Evolutionary conservation across 202 grass and related monocot genomes (phyloP).

Genomic region (Digitaria exilis): DNA sequence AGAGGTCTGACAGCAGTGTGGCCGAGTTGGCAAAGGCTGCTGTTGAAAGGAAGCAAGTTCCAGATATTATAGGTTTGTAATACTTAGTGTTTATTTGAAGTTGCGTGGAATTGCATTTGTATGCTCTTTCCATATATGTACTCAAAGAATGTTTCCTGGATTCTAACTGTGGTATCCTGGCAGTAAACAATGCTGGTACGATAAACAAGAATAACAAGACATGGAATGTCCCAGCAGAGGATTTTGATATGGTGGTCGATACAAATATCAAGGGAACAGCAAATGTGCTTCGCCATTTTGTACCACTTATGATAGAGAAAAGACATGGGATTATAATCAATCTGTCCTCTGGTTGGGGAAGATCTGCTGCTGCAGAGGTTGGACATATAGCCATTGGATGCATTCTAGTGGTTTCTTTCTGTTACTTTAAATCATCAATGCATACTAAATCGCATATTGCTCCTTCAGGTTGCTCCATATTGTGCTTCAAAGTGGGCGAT

Average conservation of each 20-base stretch:
- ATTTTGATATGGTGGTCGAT: constrained; percentile 89
- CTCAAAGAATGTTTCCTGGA: not conserved
- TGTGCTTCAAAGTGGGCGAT: constrained; percentile 98
- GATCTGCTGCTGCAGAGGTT: constrained; percentile 93
- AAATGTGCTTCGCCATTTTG: constrained; percentile 88
- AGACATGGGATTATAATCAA: constrained; percentile 93
- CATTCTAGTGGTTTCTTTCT: constrained; percentile 3
- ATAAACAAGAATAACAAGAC: constrained; percentile 99
- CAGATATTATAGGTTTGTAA: constrained; percentile 84
- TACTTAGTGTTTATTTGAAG: constrained; percentile 1
- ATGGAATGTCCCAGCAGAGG: constrained; percentile 85
- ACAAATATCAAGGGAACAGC: constrained; percentile 92
- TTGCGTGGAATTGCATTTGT: not conserved
- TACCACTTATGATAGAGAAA: constrained; percentile 90
- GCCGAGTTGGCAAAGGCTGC: constrained; percentile 77
- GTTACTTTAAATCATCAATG: not conserved
- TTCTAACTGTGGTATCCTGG: constrained; percentile 32
- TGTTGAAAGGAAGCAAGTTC: constrained; percentile 61
- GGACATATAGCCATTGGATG: not conserved
- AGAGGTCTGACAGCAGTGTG: constrained; percentile 84
- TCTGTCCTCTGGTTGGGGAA: constrained; percentile 96
- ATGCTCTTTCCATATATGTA: constrained; percentile 1
- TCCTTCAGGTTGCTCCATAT: constrained; percentile 84
- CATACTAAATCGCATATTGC: constrained; percentile 6
- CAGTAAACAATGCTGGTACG: constrained; percentile 93